Conservation (phyloP, 805 yeast genomes). For the Saccharomycopsis schoenii region DNA sequence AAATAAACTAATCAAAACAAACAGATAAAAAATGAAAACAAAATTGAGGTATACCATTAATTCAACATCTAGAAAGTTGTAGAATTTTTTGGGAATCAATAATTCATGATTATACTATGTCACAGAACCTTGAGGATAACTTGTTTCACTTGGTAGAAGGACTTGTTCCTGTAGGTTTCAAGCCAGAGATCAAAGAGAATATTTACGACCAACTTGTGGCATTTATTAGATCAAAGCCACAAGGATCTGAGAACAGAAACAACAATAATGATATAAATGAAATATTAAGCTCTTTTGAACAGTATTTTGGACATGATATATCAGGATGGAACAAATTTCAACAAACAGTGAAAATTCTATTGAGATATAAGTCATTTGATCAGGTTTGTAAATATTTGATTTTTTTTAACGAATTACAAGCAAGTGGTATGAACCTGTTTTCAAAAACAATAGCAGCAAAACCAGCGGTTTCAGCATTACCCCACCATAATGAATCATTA, state of each 20-base stretch:
- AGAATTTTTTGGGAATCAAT: neutral
- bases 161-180: neutral
- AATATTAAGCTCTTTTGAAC: neutral
- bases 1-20: too few species aligned
- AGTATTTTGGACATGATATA: neutral
- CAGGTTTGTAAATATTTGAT: slow-evolving; percentile 30
- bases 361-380: slow-evolving; percentile 24
- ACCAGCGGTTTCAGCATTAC: neutral
- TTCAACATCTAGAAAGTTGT: too few species aligned
- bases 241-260: neutral
- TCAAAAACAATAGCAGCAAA: slow-evolving; percentile 1
- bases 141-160: neutral
- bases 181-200: neutral
- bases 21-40: too few species aligned
- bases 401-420: slow-evolving; percentile 22
- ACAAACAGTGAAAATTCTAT: slow-evolving; percentile 25
- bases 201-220: neutral
- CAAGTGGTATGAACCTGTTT: slow-evolving; percentile 4
- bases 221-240: neutral
- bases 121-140: neutral
- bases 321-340: slow-evolving; percentile 28
- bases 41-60: too few species aligned
- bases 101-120: neutral
- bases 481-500: neutral
- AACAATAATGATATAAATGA: neutral